phyloP scores from a whole-genome alignment of 176 grass and related monocot genomes.

The Puya raimondii region DNA sequence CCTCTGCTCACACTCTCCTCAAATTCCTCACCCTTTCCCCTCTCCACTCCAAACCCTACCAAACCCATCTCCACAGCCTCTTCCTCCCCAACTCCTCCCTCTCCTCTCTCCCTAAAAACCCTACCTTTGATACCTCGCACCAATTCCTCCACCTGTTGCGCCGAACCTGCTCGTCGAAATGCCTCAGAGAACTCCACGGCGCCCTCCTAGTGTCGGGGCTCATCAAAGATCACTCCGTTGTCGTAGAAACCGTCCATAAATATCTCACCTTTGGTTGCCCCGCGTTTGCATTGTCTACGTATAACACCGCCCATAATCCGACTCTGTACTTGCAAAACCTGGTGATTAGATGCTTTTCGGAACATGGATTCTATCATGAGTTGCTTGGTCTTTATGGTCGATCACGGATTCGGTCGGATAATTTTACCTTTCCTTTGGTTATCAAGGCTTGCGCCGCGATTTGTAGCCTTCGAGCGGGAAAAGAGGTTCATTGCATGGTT shows the following conservation, averaged over 20 bases:
- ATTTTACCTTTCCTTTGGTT: constrained; percentile 52
- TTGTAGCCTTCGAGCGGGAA: constrained; percentile 28
- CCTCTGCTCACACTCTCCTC: constrained; percentile 2
- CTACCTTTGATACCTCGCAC: accelerated
- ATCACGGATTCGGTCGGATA: constrained; percentile 27
- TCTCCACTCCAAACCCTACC: constrained; percentile 5
- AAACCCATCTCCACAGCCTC: not conserved
- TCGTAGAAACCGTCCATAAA: constrained; percentile 14
- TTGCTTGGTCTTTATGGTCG: constrained; percentile 36
- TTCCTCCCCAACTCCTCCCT: not conserved
- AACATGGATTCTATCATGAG: constrained; percentile 43
- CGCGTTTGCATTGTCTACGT: constrained; percentile 18
- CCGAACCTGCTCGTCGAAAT: constrained; percentile 31
- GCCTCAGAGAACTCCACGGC: constrained; percentile 37
- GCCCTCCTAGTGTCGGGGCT: constrained; percentile 27
- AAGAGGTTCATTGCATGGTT: constrained; percentile 42
- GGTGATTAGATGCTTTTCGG: constrained; percentile 39
- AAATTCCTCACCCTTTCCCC: not conserved
- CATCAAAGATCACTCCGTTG: constrained; percentile 14
- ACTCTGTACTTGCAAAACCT: constrained; percentile 35
- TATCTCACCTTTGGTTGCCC: constrained; percentile 31
- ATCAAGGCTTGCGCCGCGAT: constrained; percentile 46
- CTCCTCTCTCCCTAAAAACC: not conserved
- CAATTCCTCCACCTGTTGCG: constrained; percentile 10
- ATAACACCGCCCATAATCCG: constrained; percentile 11